Evolutionary conservation across 495 filamentous ascomycete species (phyloP).

Genomic region (Tetracladium marchalianum): DNA sequence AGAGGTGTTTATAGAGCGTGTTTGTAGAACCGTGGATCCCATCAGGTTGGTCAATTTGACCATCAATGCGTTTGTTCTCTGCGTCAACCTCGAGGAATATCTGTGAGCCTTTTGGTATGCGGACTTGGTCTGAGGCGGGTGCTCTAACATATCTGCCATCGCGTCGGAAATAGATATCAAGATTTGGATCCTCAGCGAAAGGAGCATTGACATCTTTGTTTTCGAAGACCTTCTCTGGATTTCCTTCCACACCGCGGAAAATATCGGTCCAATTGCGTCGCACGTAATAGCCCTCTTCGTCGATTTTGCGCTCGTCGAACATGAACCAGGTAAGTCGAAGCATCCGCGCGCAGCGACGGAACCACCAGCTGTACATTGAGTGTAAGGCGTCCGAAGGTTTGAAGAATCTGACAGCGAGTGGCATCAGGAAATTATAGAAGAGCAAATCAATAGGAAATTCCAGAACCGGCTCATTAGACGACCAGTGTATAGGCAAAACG

Average conservation of each 20-base stretch:
- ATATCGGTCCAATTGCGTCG: conserved; percentile 43
- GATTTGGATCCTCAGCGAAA: conserved; percentile 15
- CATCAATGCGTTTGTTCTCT: conserved; percentile 55
- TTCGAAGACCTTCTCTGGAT: conserved; percentile 26
- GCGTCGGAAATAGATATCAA: conserved; percentile 38
- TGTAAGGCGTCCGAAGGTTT: conserved; percentile 78
- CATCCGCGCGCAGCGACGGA: conserved; percentile 70
- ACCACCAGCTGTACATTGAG: conserved; percentile 91
- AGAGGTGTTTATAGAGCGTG: conserved; percentile 68
- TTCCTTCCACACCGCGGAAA: conserved; percentile 35
- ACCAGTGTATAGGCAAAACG: conserved; percentile 86
- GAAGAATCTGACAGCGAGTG: conserved; percentile 68
- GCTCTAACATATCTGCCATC: conserved; percentile 77
- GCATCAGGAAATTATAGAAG: conserved; percentile 94
- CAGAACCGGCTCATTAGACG: conserved; percentile 77
- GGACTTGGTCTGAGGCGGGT: conserved; percentile 85
- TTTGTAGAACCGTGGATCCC: conserved; percentile 53
- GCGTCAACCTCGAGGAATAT: conserved; percentile 80
- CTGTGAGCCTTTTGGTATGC: conserved; percentile 70
- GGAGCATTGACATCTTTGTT: conserved; percentile 32
- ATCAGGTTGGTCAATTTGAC: conserved; percentile 38
- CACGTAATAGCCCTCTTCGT: conserved; percentile 70
- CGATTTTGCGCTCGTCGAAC: conserved; percentile 67
- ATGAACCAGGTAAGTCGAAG: conserved; percentile 85
- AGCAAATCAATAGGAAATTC: conserved; percentile 92